These are phyloP conservation scores for Russula earlei DNA, from an alignment of 768 basidiomycete species.

Conservation along the genomic window DNA sequence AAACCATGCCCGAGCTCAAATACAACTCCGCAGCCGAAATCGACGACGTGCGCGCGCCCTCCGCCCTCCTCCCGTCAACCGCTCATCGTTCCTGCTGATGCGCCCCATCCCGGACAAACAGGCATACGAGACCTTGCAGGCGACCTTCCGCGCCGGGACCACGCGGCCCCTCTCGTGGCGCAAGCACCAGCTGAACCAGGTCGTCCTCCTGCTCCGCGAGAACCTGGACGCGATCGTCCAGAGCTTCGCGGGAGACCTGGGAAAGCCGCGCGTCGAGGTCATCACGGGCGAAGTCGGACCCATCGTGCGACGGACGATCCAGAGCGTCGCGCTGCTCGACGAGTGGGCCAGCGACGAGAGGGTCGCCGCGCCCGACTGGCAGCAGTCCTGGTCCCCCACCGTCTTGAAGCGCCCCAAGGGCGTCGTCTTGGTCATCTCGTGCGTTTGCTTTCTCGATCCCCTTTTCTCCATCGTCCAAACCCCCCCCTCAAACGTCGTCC, in stretches of 20 bases:
- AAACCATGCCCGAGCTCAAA: slow-evolving; percentile 7
- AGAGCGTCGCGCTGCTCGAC: slow-evolving; percentile 37
- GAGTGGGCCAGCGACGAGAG: slow-evolving; percentile 46
- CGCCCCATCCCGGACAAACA: neutral
- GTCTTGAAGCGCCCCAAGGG: slow-evolving; percentile 52
- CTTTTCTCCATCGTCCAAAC: too few relatives aligned
- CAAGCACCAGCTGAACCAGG: slow-evolving; percentile 51
- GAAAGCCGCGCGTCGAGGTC: slow-evolving; percentile 22
- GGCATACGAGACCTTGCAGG: slow-evolving; percentile 16
- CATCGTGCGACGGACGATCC: slow-evolving; percentile 25
- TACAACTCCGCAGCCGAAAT: slow-evolving; percentile 5
- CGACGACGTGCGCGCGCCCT: neutral
- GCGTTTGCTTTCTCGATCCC: slow-evolving; percentile 17
- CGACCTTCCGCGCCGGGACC: slow-evolving; percentile 56
- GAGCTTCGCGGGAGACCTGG: slow-evolving; percentile 30
- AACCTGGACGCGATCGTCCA: slow-evolving; percentile 44
- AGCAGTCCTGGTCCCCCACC: slow-evolving; percentile 43
- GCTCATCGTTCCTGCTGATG: neutral
- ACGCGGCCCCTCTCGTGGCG: slow-evolving; percentile 52
- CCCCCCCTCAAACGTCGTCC: neutral
- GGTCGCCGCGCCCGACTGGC: slow-evolving; percentile 32
- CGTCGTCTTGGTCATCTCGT: slow-evolving; percentile 52
- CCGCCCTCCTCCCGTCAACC: too few relatives aligned
- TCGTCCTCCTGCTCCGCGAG: slow-evolving; percentile 54
- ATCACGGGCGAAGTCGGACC: slow-evolving; percentile 34